phyloP scores from a whole-genome alignment of 305 asterid species.

The Petunia hybrid region DNA sequence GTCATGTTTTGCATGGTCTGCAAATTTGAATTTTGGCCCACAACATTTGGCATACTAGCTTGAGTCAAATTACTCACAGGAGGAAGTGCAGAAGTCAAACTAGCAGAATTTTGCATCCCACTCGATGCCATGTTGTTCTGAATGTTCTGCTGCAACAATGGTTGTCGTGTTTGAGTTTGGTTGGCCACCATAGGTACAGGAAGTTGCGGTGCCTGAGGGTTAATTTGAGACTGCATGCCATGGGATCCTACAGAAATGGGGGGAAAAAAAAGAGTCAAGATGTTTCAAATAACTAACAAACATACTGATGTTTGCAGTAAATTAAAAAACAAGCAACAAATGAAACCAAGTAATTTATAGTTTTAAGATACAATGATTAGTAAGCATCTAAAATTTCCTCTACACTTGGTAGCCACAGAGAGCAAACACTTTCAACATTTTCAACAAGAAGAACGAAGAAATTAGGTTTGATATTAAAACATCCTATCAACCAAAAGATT shows the following conservation, averaged over 20 bases:
- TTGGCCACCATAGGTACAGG: slow-evolving; percentile 60
- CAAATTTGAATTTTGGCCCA: slow-evolving; percentile 75
- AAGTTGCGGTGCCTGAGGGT: slow-evolving; percentile 70
- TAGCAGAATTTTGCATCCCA: slow-evolving; percentile 73
- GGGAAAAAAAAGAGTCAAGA: slow-evolving; percentile 30
- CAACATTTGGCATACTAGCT: slow-evolving; percentile 66
- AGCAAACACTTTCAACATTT: neutral
- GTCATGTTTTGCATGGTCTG: slow-evolving; percentile 71
- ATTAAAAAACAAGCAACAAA: slow-evolving; percentile 31
- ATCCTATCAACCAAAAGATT: neutral
- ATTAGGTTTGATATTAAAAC: neutral
- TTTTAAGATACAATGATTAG: neutral
- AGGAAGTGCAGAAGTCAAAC: slow-evolving; percentile 68
- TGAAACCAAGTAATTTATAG: neutral
- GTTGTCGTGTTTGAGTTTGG: slow-evolving; percentile 84
- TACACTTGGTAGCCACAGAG: neutral
- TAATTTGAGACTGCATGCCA: slow-evolving; percentile 78
- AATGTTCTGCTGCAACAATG: slow-evolving; percentile 65
- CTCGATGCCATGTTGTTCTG: slow-evolving; percentile 68
- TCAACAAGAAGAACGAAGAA: neutral
- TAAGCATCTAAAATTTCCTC: slow-evolving; percentile 4
- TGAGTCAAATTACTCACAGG: slow-evolving; percentile 65
- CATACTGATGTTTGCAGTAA: slow-evolving; percentile 5
- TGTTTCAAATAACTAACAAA: neutral
- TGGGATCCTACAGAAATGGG: slow-evolving; percentile 58